Evolutionary conservation across 345 rosid species (phyloP), one percentile per base, ranked within the genome.

Genomic region (Lepidium africanum): DNA sequence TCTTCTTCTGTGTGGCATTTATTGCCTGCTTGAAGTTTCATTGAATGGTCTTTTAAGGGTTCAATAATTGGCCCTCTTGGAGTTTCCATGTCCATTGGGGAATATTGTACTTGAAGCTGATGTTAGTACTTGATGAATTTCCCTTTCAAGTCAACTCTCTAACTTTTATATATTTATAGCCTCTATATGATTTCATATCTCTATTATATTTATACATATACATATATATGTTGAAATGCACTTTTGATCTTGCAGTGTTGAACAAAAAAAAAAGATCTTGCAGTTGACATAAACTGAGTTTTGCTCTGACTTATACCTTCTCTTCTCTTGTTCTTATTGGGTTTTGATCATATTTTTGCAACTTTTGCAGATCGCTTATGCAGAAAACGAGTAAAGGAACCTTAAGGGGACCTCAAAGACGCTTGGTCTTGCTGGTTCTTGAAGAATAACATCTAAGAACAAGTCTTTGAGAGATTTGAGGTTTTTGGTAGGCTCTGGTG

Each of bases 271-370:
- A n/a, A n/a, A n/a, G 48, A 83, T 79, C 63, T 82, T 79, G 81
- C 78, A 80, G 87, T 78, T 85, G 76, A 65, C 81, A 76, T 77
- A 79, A 73, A 70, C 81, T 76, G 60, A 55, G 74, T 80, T 83
- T 77, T 78, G 33, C 55, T 59, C 38, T 61, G 36, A 19, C 61
- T 60, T 38, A 16, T 32, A 50, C 41, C 50, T 53, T 12, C 62
- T 55, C 48, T 40, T 63, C 17, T 39, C 51, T 45, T 42, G 9
- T 50, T 74, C 68, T 49, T 59, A 50, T 61, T 67, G 1, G 5
- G 80, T 75, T 73, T 65, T 77, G 83, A 86, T 77, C 79, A 91
- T 87, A 88, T 87, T 87, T 82, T 84, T 77, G 84, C 84, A 72
- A 79, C 78, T 69, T 70, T 79, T 89, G 80, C 85, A 76, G 81